Base-by-base conservation (phyloP, 73 alveolate species). In the Breviolum minutum region DNA sequence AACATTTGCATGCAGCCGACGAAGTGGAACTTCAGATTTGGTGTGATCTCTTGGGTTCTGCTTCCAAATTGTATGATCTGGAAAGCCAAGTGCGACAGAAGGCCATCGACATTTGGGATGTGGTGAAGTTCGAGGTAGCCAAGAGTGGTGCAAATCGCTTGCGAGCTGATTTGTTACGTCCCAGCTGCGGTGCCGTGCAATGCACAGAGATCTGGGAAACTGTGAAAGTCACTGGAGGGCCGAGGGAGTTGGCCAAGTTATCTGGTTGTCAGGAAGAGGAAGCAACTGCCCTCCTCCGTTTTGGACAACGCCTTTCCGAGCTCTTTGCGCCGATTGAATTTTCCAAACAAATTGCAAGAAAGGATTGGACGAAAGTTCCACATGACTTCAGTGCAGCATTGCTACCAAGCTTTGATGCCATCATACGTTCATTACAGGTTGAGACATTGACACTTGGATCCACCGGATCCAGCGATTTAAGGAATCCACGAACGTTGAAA, bases 141-240 rank as follows among this genome's bases (percentile, higher is more conserved):
- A 90, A 71, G 76, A 22, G 30, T 26, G 97, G 60, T 11, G 27
- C 66, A 30, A 92, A 54, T 9, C 14, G 26, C 24, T 29, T 92
- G 91, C 77, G 98, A 9, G 98, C 98, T 0, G 98, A 92, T 24
- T 26, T 92, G 66, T 40, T 92, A 17, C 98, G 98, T 1, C 98
- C 98, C 0, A 32, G 90, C 40, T 92, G 73, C 26, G 98, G 80
- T 12, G 48, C 88, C 0, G 69, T 92, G 68, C 40, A 64, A 2
- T 73, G 90, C 63, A 68, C 20, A 7, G 98, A 79, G 17, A 24
- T 92, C 9, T 69, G 32, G 77, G 80, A 74, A 29, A 14, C 12
- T 6, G 66, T 20, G 64, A 13, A 24, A 79, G n/a, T 68, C 87
- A 29, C 63, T 11, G 20, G 87, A 30, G 29, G 87, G 63, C 24